Conservation (phyloP, 1,284 basidiomycete species). For the Trichosporon inkin region DNA sequence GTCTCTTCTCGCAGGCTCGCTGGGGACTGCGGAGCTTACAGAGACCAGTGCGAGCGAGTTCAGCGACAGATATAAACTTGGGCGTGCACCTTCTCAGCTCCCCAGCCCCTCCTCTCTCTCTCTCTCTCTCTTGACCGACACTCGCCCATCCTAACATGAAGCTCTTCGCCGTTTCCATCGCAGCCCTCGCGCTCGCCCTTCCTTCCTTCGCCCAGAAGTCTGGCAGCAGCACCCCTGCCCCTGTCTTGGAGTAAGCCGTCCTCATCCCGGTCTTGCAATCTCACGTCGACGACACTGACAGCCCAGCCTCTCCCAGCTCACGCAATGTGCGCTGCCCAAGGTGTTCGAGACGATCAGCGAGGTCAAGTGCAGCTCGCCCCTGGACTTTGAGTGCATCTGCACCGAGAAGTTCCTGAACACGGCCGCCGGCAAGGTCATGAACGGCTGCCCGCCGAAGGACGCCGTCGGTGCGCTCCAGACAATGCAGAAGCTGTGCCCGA, state of each 20-base stretch:
- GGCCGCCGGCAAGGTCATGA: not conserved
- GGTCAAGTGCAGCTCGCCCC: conserved; percentile 8
- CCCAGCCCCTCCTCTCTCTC: not conserved
- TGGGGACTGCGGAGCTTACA: no score
- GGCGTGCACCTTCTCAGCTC: not conserved
- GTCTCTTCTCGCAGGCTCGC: no score
- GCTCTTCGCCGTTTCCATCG: conserved; percentile 4
- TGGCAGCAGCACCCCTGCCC: not conserved
- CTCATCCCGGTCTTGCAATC: no score
- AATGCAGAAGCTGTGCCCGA: conserved; percentile 8
- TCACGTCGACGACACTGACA: not conserved
- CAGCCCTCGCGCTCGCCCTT: not conserved
- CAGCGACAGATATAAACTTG: not conserved
- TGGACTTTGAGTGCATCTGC: conserved; percentile 14
- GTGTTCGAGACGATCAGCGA: not conserved
- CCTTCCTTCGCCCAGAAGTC: not conserved
- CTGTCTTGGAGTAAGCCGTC: no score
- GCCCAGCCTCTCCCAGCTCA: conserved; percentile 7
- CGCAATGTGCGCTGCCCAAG: not conserved
- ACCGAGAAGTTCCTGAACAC: not conserved
- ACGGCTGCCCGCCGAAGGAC: conserved; percentile 5
- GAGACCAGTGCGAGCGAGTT: no score
- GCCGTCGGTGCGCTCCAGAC: conserved; percentile 3
- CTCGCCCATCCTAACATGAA: not conserved
- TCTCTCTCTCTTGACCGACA: not conserved